These are phyloP conservation scores for Penicillium sp. DNA, from an alignment of 2,329 filamentous ascomycete genomes.

Conservation along the genomic window DNA sequence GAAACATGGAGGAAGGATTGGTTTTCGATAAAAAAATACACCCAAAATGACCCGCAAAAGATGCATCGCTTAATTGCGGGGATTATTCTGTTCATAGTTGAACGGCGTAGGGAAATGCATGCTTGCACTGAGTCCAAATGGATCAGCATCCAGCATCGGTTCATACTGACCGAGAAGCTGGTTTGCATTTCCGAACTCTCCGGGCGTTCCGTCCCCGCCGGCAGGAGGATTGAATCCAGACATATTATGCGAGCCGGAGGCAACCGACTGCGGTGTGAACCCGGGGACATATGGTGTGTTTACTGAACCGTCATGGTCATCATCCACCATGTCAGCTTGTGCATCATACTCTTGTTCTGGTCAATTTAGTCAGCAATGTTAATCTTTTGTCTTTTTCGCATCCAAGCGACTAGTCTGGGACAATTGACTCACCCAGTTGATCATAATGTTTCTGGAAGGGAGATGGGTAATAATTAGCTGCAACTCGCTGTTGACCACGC, in stretches of 20 bases:
- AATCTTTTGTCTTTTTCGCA: background rate
- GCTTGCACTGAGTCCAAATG: slow-evolving; percentile 87
- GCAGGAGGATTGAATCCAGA: slow-evolving; percentile 39
- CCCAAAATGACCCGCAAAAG: background rate
- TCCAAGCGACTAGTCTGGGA: too few relatives aligned
- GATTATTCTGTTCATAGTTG: slow-evolving; percentile 44
- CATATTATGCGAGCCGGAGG: slow-evolving; percentile 47
- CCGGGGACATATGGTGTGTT: slow-evolving; percentile 66
- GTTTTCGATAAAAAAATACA: background rate
- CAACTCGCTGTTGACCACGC: slow-evolving; percentile 33
- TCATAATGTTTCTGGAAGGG: slow-evolving; percentile 93
- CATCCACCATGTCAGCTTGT: slow-evolving; percentile 84
- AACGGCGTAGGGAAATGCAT: slow-evolving; percentile 93
- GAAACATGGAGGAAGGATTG: background rate
- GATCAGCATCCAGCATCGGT: slow-evolving; percentile 86
- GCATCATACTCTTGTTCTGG: slow-evolving; percentile 97
- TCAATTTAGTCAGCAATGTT: slow-evolving; percentile 26
- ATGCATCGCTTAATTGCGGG: slow-evolving; percentile 23
- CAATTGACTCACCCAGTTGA: slow-evolving; percentile 77
- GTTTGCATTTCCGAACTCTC: slow-evolving; percentile 47
- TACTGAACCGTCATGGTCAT: slow-evolving; percentile 69
- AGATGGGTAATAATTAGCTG: slow-evolving; percentile 71
- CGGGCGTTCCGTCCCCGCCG: slow-evolving; percentile 35
- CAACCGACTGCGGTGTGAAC: slow-evolving; percentile 45
- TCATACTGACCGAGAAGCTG: slow-evolving; percentile 71